Evolutionary conservation across 106 monocot species (phyloP).

Genomic region (Ottelia alismoides): DNA sequence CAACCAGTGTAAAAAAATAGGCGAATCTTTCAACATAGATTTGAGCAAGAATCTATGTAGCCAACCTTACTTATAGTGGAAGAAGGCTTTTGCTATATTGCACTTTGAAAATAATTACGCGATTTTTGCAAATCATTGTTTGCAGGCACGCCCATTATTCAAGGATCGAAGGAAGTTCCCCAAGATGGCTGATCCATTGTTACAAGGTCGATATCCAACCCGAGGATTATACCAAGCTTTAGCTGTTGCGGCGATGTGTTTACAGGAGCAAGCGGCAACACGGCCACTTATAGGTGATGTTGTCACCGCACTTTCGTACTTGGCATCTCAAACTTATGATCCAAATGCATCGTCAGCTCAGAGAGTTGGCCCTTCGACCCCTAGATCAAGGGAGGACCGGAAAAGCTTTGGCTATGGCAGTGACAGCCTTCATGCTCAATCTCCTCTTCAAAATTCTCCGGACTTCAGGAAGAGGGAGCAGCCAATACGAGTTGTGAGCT

Average conservation of each 20-base stretch:
- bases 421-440: constrained; percentile 17
- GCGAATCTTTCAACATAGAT: too few species aligned
- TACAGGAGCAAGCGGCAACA: constrained; percentile 57
- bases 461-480: constrained; percentile 32
- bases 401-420: constrained; percentile 10
- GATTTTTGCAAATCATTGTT: constrained; percentile 42
- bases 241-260: constrained; percentile 80
- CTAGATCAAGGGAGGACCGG: constrained; percentile 27
- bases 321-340: constrained; percentile 56
- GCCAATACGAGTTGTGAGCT: constrained; percentile 6
- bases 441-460: constrained; percentile 42
- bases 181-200: constrained; percentile 53
- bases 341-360: constrained; percentile 15
- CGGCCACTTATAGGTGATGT: constrained; percentile 76
- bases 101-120: constrained; percentile 65
- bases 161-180: constrained; percentile 47
- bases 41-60: too few species aligned
- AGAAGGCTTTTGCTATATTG: constrained; percentile 71
- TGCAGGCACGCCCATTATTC: constrained; percentile 73
- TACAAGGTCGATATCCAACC: constrained; percentile 54
- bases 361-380: constrained; percentile 36
- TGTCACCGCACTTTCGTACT: constrained; percentile 67
- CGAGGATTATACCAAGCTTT: constrained; percentile 76
- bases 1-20: too few species aligned
- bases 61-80: too few species aligned